Evolutionary conservation across 805 yeast species (phyloP), one percentile per base, ranked within the genome.

Genomic region (Hanseniaspora clermontiae): DNA sequence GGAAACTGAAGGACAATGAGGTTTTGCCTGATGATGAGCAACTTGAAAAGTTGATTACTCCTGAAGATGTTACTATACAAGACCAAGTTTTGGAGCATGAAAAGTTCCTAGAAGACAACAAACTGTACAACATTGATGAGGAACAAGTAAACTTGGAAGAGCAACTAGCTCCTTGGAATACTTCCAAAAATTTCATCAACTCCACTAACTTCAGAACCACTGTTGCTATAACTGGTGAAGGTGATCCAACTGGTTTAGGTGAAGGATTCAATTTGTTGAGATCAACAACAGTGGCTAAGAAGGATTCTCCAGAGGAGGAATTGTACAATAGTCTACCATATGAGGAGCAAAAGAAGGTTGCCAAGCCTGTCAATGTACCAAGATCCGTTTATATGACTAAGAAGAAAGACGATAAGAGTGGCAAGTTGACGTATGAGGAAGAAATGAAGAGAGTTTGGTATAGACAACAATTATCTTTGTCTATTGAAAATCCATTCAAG

Each of bases 191-290:
- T 68, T 93, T 93, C 65, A 81, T 90, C 55, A 87, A 82, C 67
- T 93, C 97, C 2, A 89, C 95, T 27, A 97, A 90, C 66, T 95
- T 96, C 56, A 90, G 95, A 64, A 95, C 97, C 0, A 93, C 93
- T 97, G 75, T 93, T 45, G 96, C 89, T 65, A 78, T 93, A 29
- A 87, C 87, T 65, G 96, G 96, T 14, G 90, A 83, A 55, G 97
- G 97, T 50, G 97, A 93, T 67, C 95, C 96, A 1, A 82, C 95
- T 0, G 95, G 95, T 27, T 80, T 86, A 60, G 93, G 95, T 2
- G 85, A 87, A 61, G 95, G 91, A 0, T 86, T 86, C 61, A 87
- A 96, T 10, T 85, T 91, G 61, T 74, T 90, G 62, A 78, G 90
- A 61, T 86, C 96, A 2, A 45, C 56, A 45, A 38, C 56, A n/a